Evolutionary conservation across 2,329 filamentous ascomycete species (phyloP), one percentile per base, ranked within the genome.

Genomic region (Venturia nashicola): DNA sequence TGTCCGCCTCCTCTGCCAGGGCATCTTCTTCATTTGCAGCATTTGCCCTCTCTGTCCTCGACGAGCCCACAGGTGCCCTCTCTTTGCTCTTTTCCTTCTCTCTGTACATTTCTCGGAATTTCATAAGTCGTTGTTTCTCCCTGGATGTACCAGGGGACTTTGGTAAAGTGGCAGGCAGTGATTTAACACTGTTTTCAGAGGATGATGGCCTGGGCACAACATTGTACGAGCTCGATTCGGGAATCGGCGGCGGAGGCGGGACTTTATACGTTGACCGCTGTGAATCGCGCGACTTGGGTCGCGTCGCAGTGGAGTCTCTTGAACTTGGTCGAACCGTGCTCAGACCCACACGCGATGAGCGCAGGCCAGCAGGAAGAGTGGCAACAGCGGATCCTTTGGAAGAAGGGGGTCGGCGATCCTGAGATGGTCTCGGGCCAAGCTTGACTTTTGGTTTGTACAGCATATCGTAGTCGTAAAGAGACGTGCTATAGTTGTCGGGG

Each of bases 41-140:
- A 18, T 36, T 36, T 36, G 32, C 51, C 27, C 18, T 57, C 32
- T 57, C 27, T 12, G 27, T 5, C 32, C 32, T 36, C 27, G 51
- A 57, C 27, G 14, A 23, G 23, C 14, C 61, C 39, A 43, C 27
- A 16, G 59, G 36, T 42, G 59, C 59, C 20, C 23, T 44, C n/a
- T 46, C 42, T 46, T 65, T 64, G n/a, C 18, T 57, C 43, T 32
- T 68, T 67, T 70, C 69, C 64, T 74, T 70, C 65, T 89, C 91
- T 75, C 95, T 94, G 62, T 93, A 84, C 68, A 97, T 76, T 74
- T 97, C 89, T 77, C 97, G 82, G 8, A 94, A 94, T 77, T 95
- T 97, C 90, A 96, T 92, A 67, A 99, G 79, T 63, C 94, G 83
- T 66, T 90, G 86, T 77, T 95, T 97, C 74, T 99, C 94, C 0